Conservation (phyloP, 2,329 filamentous ascomycete genomes). For the Fusarium sp. region DNA sequence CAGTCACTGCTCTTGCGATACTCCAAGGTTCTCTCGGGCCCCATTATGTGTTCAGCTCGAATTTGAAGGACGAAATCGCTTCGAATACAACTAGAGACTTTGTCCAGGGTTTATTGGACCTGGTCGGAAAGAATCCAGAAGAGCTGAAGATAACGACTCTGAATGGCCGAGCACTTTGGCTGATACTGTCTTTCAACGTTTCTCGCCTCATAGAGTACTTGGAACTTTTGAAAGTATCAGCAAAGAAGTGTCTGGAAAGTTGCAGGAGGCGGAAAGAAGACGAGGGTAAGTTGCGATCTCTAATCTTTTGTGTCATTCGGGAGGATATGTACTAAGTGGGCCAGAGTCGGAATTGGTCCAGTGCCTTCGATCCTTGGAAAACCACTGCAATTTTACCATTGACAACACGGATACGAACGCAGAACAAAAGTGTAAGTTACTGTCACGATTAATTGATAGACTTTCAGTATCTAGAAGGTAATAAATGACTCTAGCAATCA, state of each 20-base stretch:
- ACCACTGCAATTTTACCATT: background rate
- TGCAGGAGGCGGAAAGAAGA: background rate
- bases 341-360: background rate
- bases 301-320: too few species aligned
- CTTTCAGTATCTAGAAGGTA: background rate
- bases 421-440: background rate
- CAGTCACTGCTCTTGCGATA: conserved; percentile 10
- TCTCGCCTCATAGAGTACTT: conserved; percentile 1
- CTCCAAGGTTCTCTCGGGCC: background rate
- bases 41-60: background rate
- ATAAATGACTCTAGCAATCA: conserved; percentile 15
- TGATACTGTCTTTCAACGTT: conserved; percentile 18
- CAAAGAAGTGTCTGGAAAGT: background rate
- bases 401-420: background rate
- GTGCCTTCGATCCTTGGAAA: background rate
- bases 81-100: background rate
- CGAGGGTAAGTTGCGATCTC: background rate
- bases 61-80: background rate
- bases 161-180: conserved; percentile 24
- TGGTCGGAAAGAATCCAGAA: conserved; percentile 22
- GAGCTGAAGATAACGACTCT: conserved; percentile 2
- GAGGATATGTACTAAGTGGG: background rate
- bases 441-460: fast-evolving
- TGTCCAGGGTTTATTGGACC: background rate
- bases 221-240: background rate